Evolutionary conservation across 1,284 basidiomycete genomes (phyloP).

Genomic region (Veloporphyrellus conicus): DNA sequence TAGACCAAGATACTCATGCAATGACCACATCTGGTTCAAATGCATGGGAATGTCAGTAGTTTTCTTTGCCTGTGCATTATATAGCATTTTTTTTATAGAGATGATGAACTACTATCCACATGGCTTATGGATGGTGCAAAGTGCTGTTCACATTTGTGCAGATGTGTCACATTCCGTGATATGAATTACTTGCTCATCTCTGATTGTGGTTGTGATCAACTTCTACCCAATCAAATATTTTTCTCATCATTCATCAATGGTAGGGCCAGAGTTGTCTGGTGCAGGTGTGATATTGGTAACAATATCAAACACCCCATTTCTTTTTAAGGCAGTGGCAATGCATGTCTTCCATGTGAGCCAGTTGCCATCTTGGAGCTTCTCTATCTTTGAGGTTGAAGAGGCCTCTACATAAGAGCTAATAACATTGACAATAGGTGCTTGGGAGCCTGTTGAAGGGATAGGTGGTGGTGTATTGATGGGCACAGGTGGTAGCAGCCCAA

Average conservation of each 20-base stretch:
- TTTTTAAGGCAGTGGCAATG: background rate
- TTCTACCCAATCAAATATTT: background rate
- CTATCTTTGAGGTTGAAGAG: background rate
- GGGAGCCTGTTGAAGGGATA: no score
- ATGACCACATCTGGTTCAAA: background rate
- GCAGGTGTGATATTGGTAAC: background rate
- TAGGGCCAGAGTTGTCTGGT: background rate
- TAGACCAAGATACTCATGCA: background rate
- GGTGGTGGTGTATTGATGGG: no score
- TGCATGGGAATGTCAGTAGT: background rate
- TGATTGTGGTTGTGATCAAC: background rate
- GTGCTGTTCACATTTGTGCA: background rate
- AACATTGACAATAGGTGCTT: no score
- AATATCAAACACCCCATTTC: background rate
- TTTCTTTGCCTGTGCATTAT: background rate
- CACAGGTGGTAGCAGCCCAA: no score
- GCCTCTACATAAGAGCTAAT: no score
- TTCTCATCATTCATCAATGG: background rate
- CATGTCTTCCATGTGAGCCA: conserved; percentile 1
- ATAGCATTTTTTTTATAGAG: background rate
- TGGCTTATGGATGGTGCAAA: background rate
- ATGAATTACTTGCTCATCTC: background rate
- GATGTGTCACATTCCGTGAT: background rate
- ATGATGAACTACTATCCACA: background rate
- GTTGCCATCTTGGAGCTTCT: background rate